A percentile compares a stretch with the other conserved stretches of the same genome.
phyloP scores from a whole-genome alignment of 1,284 basidiomycete species.

The Cystobasidium sp. region DNA sequence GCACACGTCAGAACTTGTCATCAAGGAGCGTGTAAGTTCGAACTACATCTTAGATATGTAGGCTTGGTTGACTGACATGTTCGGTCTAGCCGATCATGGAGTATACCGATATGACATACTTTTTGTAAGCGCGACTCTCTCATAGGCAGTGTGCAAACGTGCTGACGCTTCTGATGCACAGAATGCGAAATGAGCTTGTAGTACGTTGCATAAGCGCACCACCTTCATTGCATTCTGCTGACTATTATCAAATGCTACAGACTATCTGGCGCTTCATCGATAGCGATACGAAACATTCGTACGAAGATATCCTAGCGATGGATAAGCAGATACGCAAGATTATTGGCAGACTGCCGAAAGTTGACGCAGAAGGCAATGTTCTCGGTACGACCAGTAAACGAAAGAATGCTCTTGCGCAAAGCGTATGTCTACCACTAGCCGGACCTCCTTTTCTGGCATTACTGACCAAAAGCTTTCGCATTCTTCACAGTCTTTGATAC shows the following conservation, averaged over 20 bases:
- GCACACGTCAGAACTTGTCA: background rate
- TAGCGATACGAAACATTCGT: conserved; percentile 28
- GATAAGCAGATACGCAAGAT: conserved; percentile 25
- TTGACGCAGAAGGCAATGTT: conserved; percentile 11
- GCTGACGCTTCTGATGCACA: background rate
- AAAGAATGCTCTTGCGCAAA: conserved; percentile 12
- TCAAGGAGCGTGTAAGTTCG: conserved; percentile 4
- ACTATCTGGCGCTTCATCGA: conserved; percentile 32
- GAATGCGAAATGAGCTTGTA: conserved; percentile 20
- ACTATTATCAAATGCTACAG: background rate
- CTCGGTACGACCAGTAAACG: background rate
- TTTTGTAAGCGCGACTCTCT: background rate
- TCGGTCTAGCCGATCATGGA: conserved; percentile 5
- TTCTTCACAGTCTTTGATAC: conserved; percentile 13
- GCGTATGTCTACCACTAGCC: background rate
- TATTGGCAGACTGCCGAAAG: conserved; percentile 6
- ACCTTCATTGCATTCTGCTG: background rate
- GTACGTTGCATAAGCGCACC: background rate
- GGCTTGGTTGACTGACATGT: background rate
- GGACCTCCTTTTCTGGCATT: background rate
- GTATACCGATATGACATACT: conserved; percentile 26
- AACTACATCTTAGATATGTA: background rate
- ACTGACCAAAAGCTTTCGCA: background rate
- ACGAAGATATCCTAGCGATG: conserved; percentile 24
- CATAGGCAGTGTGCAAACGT: background rate